These are phyloP conservation scores for Acephala macrosclerotiorum DNA, from an alignment of 2,329 filamentous ascomycete genomes.

Conservation along the genomic window DNA sequence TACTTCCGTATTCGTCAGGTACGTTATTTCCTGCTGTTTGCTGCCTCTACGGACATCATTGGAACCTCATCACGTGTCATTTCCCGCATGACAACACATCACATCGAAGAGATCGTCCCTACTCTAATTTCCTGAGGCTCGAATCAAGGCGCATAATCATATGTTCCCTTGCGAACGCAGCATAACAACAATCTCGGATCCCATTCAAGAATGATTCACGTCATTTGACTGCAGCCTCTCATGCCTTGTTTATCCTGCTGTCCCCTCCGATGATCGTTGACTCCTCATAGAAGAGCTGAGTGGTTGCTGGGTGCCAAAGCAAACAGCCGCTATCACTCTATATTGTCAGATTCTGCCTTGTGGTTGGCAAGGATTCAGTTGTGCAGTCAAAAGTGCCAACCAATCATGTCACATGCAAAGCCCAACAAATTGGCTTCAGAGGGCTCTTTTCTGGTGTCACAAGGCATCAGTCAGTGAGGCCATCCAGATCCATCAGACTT, in stretches of 20 bases:
- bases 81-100: not conserved
- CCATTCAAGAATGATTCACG: conserved; percentile 4
- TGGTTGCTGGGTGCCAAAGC: conserved; percentile 18
- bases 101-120: not conserved
- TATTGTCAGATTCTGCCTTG: conserved; percentile 31
- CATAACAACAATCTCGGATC: conserved; percentile 9
- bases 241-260: conserved; percentile 11
- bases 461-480: conserved; percentile 10
- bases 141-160: conserved; percentile 13
- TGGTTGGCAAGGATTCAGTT: conserved; percentile 34
- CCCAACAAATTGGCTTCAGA: conserved; percentile 15
- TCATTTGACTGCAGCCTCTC: conserved; percentile 19
- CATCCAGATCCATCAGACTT: not conserved
- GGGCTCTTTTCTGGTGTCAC: conserved; percentile 16
- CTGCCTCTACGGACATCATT: not conserved
- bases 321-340: conserved; percentile 29
- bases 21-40: not conserved
- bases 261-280: conserved; percentile 5
- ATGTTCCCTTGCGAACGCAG: not conserved
- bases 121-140: conserved; percentile 6
- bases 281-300: conserved; percentile 7
- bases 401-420: conserved; percentile 25
- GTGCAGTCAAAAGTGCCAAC: conserved; percentile 31
- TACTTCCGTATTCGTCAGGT: not conserved
- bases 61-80: conserved; percentile 4